Evolutionary conservation across 352 stramenopile species (phyloP).

Genomic region (Globisporangium cylindrosporum): DNA sequence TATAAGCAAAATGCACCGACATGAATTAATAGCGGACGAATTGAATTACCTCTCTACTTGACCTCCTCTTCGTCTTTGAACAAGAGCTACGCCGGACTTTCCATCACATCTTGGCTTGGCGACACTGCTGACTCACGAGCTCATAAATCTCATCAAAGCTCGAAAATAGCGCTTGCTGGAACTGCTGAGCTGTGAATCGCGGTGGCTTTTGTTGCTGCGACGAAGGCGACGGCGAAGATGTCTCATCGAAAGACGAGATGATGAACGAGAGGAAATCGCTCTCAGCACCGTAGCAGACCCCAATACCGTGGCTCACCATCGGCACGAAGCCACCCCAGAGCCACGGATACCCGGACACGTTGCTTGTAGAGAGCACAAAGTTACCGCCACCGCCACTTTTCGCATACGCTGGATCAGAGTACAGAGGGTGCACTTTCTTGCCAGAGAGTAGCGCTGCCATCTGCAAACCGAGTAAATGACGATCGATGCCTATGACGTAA

Average conservation of each 20-base stretch:
- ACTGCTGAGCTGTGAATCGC: conserved; percentile 37
- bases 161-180: conserved; percentile 46
- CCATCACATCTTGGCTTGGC: conserved; percentile 15
- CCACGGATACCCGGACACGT: conserved; percentile 94
- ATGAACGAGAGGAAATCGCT: conserved; percentile 90
- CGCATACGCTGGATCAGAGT: conserved; percentile 78
- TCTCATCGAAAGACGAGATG: conserved; percentile 82
- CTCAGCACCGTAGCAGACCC: conserved; percentile 92
- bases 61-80: not conserved
- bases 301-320: conserved; percentile 88
- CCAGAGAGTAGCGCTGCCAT: conserved; percentile 78
- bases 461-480: conserved; percentile 91
- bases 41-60: not conserved
- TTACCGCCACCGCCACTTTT: conserved; percentile 81
- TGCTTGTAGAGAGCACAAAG: conserved; percentile 94
- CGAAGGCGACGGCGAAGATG: conserved; percentile 10
- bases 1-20: not conserved
- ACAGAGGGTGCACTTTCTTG: conserved; percentile 67
- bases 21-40: not conserved
- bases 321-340: conserved; percentile 94
- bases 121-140: conserved; percentile 23
- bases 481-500: conserved; percentile 67
- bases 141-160: conserved; percentile 62
- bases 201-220: conserved; percentile 8
- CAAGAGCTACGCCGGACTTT: not conserved